Evolutionary conservation across 2,329 filamentous ascomycete species (phyloP).

Genomic region (Aspergillus puulaauensis): DNA sequence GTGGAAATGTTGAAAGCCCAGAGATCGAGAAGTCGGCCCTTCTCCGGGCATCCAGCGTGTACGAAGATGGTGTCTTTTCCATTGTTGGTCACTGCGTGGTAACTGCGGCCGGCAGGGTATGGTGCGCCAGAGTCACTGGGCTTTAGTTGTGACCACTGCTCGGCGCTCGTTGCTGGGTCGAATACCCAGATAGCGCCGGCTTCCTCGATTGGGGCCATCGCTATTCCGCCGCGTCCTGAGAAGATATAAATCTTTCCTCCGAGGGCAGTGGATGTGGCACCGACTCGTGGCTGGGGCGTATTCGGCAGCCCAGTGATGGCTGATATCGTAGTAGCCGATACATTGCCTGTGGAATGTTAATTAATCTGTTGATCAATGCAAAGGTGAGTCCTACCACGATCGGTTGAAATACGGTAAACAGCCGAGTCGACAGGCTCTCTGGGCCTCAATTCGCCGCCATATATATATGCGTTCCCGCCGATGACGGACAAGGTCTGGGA

Average conservation of each 20-base stretch:
- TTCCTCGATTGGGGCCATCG: constrained; percentile 72
- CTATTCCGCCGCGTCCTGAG: constrained; percentile 70
- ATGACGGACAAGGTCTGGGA: constrained; percentile 70
- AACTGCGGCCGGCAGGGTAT: constrained; percentile 66
- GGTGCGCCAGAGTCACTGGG: constrained; percentile 50
- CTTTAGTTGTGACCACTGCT: constrained; percentile 62
- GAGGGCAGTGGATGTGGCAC: constrained; percentile 69
- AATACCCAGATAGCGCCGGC: constrained; percentile 74
- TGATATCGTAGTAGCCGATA: constrained; percentile 3
- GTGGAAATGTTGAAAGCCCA: constrained; percentile 73
- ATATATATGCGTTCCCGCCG: constrained; percentile 63
- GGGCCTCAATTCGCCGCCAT: constrained; percentile 71
- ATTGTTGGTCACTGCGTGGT: constrained; percentile 63
- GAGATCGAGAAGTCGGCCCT: constrained; percentile 65
- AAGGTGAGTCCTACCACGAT: constrained; percentile 10
- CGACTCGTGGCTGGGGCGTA: constrained; percentile 65
- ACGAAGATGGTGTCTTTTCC: constrained; percentile 70
- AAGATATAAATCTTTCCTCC: constrained; percentile 74
- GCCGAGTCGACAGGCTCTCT: constrained; percentile 70
- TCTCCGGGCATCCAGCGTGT: constrained; percentile 71
- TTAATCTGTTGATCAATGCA: too few species aligned
- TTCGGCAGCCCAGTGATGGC: constrained; percentile 27
- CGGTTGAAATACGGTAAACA: constrained; percentile 64
- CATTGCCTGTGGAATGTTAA: background rate
- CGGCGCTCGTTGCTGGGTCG: constrained; percentile 57